These are phyloP conservation scores for Ceratobasidium theobromae DNA, from an alignment of 1,284 basidiomycete species.

Conservation along the genomic window DNA sequence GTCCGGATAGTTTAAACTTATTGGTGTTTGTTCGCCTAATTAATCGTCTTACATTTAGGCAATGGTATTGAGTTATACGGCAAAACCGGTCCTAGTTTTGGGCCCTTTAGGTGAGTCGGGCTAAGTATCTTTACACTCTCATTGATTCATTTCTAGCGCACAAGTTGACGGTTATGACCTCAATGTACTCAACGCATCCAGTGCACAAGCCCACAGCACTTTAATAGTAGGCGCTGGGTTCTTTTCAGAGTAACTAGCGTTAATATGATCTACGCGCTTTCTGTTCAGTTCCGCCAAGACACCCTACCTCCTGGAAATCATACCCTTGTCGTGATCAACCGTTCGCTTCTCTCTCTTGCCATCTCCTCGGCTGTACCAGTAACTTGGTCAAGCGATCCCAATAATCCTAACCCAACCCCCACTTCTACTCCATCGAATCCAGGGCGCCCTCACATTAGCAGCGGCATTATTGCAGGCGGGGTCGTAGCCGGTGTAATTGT, in stretches of 20 bases:
- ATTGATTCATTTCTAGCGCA: not conserved
- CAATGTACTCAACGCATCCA: not conserved
- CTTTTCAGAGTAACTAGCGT: not conserved
- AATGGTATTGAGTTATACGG: conserved; percentile 3
- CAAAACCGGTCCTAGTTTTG: not conserved
- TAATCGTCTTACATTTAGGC: conserved; percentile 1
- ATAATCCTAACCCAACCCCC: no score
- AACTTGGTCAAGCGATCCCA: not conserved
- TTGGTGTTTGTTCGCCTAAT: not conserved
- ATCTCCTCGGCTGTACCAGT: conserved; percentile 1
- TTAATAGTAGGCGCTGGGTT: not conserved
- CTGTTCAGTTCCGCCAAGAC: conserved; percentile 17
- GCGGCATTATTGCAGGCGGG: not conserved
- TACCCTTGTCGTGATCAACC: conserved; percentile 8
- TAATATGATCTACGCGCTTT: not conserved
- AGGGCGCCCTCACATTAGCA: not conserved
- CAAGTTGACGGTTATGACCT: not conserved
- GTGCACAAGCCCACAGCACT: conserved; percentile 3
- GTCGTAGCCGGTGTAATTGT: not conserved
- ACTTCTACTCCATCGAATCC: not conserved
- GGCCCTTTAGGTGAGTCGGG: conserved; percentile 1
- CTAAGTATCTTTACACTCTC: not conserved
- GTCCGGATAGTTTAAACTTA: not conserved
- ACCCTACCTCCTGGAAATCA: not conserved
- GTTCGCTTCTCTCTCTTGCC: not conserved